Evolutionary conservation across 257 asterid species (phyloP).

Genomic region (Penstemon newberryi): DNA sequence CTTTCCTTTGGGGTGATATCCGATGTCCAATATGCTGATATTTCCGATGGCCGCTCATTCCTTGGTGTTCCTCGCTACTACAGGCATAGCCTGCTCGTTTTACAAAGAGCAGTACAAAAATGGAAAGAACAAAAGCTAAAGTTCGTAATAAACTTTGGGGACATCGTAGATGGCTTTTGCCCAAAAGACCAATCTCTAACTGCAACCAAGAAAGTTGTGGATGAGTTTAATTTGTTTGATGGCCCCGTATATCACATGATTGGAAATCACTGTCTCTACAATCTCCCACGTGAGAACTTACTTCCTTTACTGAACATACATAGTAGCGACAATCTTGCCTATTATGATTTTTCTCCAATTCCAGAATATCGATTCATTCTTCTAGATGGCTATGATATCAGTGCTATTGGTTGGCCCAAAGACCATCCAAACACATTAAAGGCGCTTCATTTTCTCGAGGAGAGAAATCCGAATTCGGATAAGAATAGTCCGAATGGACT

Average conservation of each 20-base stretch:
- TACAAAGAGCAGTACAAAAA: conserved; percentile 71
- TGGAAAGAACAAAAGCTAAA: conserved; percentile 53
- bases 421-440: conserved; percentile 63
- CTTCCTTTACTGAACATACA: conserved; percentile 72
- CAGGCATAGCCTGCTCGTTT: conserved; percentile 68
- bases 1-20: conserved; percentile 92
- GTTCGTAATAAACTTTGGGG: conserved; percentile 79
- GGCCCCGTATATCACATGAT: conserved; percentile 92
- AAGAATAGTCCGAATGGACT: conserved; percentile 95
- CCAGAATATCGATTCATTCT: conserved; percentile 77
- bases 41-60: conserved; percentile 86
- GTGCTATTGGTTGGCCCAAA: conserved; percentile 85
- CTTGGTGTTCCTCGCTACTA: conserved; percentile 95
- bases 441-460: conserved; percentile 58
- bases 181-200: conserved; percentile 69
- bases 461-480: conserved; percentile 76
- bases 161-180: conserved; percentile 84
- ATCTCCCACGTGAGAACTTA: conserved; percentile 80
- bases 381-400: conserved; percentile 84
- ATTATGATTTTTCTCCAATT: conserved; percentile 80
- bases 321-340: conserved; percentile 47
- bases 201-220: conserved; percentile 50
- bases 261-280: conserved; percentile 95
- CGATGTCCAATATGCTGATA: conserved; percentile 94
- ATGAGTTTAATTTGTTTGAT: conserved; percentile 46